Evolutionary conservation across 441 rosid species (phyloP), one percentile per base, ranked within the genome.

Genomic region (Erodium trifolium): DNA sequence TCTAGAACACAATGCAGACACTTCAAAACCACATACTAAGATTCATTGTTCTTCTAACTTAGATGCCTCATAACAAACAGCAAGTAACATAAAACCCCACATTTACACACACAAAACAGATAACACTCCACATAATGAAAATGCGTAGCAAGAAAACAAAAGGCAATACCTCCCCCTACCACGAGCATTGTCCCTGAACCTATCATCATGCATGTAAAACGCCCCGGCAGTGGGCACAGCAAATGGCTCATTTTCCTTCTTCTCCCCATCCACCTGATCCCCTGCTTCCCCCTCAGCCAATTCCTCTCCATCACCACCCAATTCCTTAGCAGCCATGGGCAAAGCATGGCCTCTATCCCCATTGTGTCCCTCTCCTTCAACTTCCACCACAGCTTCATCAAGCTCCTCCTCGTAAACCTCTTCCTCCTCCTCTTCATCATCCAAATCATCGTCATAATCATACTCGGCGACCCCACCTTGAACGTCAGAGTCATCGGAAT

Each of bases 191-290:
- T 84, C 97, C 80, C 90, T 86, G 72, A 88, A 94, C 34, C 99
- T 84, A 78, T 94, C 96, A 76, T 94, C 99, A 34, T 94, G 99
- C 97, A 94, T 91, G 74, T 94, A 94, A 76, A 94, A 94, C 0
- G 99, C 93, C 49, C 99, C 99, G 68, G 92, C 92, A 70, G 97
- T 91, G 8, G 99, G 99, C 69, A 93, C 99, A 0, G 92, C 90
- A 72, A 79, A 93, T 2, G 96, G 99, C 68, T 91, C 92, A 57
- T 82, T 88, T 74, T 75, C 87, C 81, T 87, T 84, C 79, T 78
- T 83, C 83, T 78, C 91, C 63, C 71, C 85, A 31, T 51, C 83
- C 49, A n/a, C 73, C 49, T 49, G 73, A 16, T 35, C 82, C 62
- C 78, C 80, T 23, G 43, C 67, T 18, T 64, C 35, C 23, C 77